Conservation (phyloP, 1,284 basidiomycete genomes). For the Volvariella surrecta region DNA sequence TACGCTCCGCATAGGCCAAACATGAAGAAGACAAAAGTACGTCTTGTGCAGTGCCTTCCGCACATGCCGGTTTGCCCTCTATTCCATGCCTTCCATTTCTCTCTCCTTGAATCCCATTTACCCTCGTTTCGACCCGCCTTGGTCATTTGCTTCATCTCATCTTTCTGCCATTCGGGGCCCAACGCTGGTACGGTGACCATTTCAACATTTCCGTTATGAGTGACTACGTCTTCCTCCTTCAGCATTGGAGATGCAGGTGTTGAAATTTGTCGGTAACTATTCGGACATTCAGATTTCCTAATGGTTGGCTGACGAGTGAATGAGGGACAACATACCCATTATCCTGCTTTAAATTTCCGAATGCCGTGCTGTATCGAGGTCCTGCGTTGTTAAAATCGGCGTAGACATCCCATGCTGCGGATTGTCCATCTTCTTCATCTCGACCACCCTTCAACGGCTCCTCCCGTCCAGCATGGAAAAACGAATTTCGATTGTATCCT, state of each 20-base stretch:
- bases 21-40: constrained; percentile 53
- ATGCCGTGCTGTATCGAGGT: constrained; percentile 65
- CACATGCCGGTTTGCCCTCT: constrained; percentile 68
- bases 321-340: constrained; percentile 18
- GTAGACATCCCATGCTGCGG: constrained; percentile 74
- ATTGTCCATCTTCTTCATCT: constrained; percentile 46
- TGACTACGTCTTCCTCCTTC: constrained; percentile 29
- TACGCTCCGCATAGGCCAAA: constrained; percentile 61
- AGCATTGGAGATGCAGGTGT: constrained; percentile 25
- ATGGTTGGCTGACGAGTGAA: background rate
- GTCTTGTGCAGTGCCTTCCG: constrained; percentile 70
- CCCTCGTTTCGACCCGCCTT: constrained; percentile 56
- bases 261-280: constrained; percentile 47
- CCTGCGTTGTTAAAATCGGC: constrained; percentile 89
- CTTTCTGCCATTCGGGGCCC: constrained; percentile 78
- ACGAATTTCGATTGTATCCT: constrained; percentile 64
- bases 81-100: constrained; percentile 62
- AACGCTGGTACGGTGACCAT: constrained; percentile 83
- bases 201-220: constrained; percentile 47
- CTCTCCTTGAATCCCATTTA: constrained; percentile 43
- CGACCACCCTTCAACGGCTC: constrained; percentile 68
- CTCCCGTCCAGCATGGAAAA: constrained; percentile 53
- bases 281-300: background rate
- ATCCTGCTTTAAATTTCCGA: constrained; percentile 25
- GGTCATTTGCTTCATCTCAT: constrained; percentile 69